Evolutionary conservation across 768 basidiomycete genomes (phyloP), one percentile per base, ranked within the genome.

Genomic region (Porpolomopsis calyptriformis): DNA sequence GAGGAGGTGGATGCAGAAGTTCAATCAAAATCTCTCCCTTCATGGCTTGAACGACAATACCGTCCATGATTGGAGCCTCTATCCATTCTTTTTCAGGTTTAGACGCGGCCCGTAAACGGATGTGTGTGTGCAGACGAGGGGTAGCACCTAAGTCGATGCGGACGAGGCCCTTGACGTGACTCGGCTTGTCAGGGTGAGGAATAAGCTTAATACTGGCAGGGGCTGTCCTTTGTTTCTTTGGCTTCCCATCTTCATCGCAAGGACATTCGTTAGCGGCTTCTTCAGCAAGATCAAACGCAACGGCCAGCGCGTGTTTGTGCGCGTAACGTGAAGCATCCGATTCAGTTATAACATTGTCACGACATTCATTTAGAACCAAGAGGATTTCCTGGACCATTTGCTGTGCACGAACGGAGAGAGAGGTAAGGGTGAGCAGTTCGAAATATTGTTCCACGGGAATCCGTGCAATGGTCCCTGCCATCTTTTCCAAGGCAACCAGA

Each of bases 201-300:
- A 52, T 46, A 4, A 77, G 59, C 42, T 63, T 68, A 0, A 71
- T 68, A 34, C 68, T 65, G 0, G 64, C 56, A 0, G 76, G 74
- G 1, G 72, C 56, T 1, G 60, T 68, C 9, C 63, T 57, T 48
- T 74, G 74, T 40, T 61, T 67, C 48, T 60, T 66, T 3, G 76
- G 74, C 42, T 66, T 63, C 2, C 81, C 80, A 11, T 68, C 62
- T n/a, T 80, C 77, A 49, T 80, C 73, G 46, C 80, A 82, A 6
- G 80, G 80, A 56, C 79, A 83, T 52, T 73, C 70, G 48, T 81
- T 78, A 1, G 72, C 72, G 4, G 80, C 81, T 53, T 82, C 81
- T 52, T 83, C 79, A 1, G 76, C 77, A 10, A 77, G 69, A 49
- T 82, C 80, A 47, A 79, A 80, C 1, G 70, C 71, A 23, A 82